phyloP scores from a whole-genome alignment of 192 early-diverging fungal species.

The Lobosporangium transversale region DNA sequence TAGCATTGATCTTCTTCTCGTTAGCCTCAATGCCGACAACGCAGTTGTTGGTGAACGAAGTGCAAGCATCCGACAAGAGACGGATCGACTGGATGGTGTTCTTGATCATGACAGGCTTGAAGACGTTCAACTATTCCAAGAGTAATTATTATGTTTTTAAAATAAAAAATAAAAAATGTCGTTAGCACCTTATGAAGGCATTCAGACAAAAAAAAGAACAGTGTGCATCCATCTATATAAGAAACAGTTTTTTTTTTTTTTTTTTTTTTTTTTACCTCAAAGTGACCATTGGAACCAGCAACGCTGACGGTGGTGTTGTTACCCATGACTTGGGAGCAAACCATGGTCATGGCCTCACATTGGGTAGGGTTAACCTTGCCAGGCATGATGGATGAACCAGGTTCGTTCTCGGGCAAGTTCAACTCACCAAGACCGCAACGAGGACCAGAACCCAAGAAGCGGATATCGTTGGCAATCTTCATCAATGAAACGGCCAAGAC shows the following conservation, averaged over 20 bases:
- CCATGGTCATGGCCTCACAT: conserved; percentile 99
- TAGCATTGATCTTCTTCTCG: conserved; percentile 85
- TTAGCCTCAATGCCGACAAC: conserved; percentile 95
- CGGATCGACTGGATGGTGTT: conserved; percentile 96
- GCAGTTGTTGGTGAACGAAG: conserved; percentile 97
- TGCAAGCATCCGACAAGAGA: conserved; percentile 84
- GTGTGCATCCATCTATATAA: background rate
- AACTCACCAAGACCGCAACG: conserved; percentile 98
- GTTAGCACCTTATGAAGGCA: no score
- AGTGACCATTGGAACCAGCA: conserved; percentile 96
- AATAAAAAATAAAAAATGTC: no score
- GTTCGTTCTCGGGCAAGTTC: conserved; percentile 97
- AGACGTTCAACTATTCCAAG: conserved; percentile 98
- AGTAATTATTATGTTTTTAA: no score
- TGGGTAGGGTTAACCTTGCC: conserved; percentile 99
- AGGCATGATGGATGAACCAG: conserved; percentile 99
- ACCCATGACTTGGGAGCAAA: conserved; percentile 98
- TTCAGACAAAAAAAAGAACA: conserved; percentile 17
- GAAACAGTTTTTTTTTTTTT: background rate
- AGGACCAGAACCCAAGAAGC: conserved; percentile 88
- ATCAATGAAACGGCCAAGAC: conserved; percentile 93
- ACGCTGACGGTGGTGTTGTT: conserved; percentile 95
- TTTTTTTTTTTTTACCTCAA: conserved; percentile 71
- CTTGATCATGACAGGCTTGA: conserved; percentile 99
- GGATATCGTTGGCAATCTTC: conserved; percentile 99